Evolutionary conservation across 345 rosid genomes (phyloP).

Genomic region (Sisymbrium irio): DNA sequence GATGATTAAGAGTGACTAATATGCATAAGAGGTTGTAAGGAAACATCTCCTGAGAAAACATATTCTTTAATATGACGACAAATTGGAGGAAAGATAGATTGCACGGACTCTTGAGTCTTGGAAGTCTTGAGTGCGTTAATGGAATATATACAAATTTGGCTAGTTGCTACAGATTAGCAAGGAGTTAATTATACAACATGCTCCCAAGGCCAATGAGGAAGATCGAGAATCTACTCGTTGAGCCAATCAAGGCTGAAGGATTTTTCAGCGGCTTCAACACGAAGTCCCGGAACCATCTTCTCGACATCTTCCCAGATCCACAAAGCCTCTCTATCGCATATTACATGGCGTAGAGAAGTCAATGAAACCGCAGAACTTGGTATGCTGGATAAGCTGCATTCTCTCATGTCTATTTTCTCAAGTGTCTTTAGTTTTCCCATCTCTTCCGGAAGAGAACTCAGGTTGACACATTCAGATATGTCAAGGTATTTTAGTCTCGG

Average conservation of each 20-base stretch:
- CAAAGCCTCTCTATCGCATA: constrained; percentile 60
- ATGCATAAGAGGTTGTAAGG: not conserved
- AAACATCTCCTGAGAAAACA: not conserved
- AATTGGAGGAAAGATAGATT: not conserved
- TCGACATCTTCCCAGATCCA: constrained; percentile 50
- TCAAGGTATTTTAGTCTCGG: constrained; percentile 59
- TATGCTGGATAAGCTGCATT: constrained; percentile 47
- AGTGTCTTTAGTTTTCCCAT: constrained; percentile 52
- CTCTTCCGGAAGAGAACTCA: constrained; percentile 55
- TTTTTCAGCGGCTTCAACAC: constrained; percentile 66
- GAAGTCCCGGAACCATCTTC: constrained; percentile 41
- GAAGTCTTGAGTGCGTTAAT: not conserved
- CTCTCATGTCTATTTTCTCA: constrained; percentile 96
- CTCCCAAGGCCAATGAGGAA: not conserved
- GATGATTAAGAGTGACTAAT: not conserved
- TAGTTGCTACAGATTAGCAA: constrained; percentile 14
- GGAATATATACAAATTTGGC: not conserved
- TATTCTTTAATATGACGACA: not conserved
- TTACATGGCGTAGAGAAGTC: constrained; percentile 51
- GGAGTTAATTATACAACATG: not conserved
- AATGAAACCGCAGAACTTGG: constrained; percentile 51
- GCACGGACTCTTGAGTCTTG: not conserved
- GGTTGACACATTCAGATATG: constrained; percentile 67
- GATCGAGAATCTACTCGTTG: constrained; percentile 38
- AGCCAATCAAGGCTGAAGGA: constrained; percentile 66